Evolutionary conservation across 352 stramenopile genomes (phyloP).

Genomic region (Phytophthora europaea): DNA sequence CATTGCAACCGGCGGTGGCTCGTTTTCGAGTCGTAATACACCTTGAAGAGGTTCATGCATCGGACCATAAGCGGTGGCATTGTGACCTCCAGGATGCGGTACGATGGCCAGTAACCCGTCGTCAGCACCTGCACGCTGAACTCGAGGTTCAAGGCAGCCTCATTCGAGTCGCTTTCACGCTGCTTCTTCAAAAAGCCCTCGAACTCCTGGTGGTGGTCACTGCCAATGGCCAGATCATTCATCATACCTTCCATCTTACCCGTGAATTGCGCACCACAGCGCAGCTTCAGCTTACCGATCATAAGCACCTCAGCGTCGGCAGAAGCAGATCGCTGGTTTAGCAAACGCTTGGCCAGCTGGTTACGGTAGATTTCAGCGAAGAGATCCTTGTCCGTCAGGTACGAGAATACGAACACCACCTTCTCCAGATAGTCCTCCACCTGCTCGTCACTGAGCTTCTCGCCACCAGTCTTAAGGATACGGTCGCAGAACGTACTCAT

Average conservation of each 20-base stretch:
- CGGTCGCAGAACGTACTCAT: conserved; percentile 99
- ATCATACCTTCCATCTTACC: conserved; percentile 99
- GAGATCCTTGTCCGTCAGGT: conserved; percentile 99
- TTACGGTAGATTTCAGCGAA: conserved; percentile 99
- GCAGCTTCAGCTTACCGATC: conserved; percentile 99
- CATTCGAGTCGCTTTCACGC: conserved; percentile 63
- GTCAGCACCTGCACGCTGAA: conserved; percentile 99
- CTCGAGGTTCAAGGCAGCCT: conserved; percentile 82
- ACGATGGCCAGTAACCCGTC: conserved; percentile 99
- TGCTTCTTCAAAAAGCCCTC: conserved; percentile 93
- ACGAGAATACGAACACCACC: conserved; percentile 99
- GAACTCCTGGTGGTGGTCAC: conserved; percentile 98
- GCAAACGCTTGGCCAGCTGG: conserved; percentile 98
- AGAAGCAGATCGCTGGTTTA: conserved; percentile 98
- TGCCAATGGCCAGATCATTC: conserved; percentile 98
- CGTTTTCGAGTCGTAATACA: conserved; percentile 94
- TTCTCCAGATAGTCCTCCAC: conserved; percentile 98
- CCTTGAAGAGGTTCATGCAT: conserved; percentile 98
- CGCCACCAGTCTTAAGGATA: conserved; percentile 98
- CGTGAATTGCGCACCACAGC: conserved; percentile 99
- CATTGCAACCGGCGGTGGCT: conserved; percentile 97
- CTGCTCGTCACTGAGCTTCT: conserved; percentile 98
- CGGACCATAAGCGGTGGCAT: conserved; percentile 95
- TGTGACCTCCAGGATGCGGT: conserved; percentile 96
- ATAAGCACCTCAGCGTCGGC: conserved; percentile 99